Evolutionary conservation across 768 basidiomycete species (phyloP), one percentile per base, ranked within the genome.

Genomic region (Hemileccinum rubropunctum): DNA sequence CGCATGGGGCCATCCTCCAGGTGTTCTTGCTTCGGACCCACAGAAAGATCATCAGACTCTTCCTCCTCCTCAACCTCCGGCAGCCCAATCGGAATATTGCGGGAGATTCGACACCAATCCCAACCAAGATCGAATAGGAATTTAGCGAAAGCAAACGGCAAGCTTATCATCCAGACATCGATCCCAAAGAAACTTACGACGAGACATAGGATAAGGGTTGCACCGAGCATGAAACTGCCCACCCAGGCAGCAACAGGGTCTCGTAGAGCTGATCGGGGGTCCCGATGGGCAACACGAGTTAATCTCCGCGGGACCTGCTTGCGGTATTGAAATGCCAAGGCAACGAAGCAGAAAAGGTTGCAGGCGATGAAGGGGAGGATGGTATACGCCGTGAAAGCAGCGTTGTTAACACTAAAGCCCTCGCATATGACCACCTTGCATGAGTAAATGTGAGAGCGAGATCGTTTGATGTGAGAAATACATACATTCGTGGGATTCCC

Each of bases 401-500:
- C 78, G 54, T 90, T 89, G 42, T 87, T 85, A 40, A 95, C 76
- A 4, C 73, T 63, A 64, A 97, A 93, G 0, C 91, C 91, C 46
- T 91, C 91, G 43, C 91, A 88, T 20, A 97, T 82, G 41, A 98
- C 88, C 18, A 97, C 60, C 67, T 67, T 46, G 36, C 5, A 30
- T 44, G 10, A 44, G 17, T 4, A 28, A 1, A 27, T 1, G 14
- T 50, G 14, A 41, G 30, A 5, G 15, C 39, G 44, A 2, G 18
- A 17, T 33, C 11, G 17, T 4, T 11, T n/a, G 6, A 18, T 6
- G 33, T 20, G 27, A 5, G 20, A 39, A 37, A 42, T 12, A 59
- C 65, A 6, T 40, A 67, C 84, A 60, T 98, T 98, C 1, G 95
- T 98, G 2, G 91, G 92, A 62, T 98, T 98, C 0, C 88, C 88